Percentiles rank a stretch among this genome's conserved stretches.
phyloP scores from a whole-genome alignment of 139 green algal species.

The Micromonas pusilla region DNA sequence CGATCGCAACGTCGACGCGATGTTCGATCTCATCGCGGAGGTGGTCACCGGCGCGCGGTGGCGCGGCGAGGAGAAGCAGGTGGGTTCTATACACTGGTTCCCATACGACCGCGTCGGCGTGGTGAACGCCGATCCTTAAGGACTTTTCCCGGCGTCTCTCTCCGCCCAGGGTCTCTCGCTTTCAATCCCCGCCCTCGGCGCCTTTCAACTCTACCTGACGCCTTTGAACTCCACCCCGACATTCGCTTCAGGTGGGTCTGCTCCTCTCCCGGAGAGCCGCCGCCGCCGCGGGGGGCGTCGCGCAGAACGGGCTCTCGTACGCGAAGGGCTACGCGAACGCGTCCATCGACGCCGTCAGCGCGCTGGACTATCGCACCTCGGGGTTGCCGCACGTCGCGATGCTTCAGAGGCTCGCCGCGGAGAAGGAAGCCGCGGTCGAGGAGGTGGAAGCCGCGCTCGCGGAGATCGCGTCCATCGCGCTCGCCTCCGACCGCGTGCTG shows the following conservation, averaged over 20 bases:
- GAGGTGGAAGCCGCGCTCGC: constrained; percentile 14
- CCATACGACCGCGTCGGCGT: too few species aligned
- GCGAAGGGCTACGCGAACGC: not conserved
- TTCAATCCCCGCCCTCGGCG: too few species aligned
- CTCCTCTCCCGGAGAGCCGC: constrained; percentile 1
- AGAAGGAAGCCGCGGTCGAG: constrained; percentile 1
- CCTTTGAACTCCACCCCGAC: too few species aligned
- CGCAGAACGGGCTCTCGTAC: constrained; percentile 19
- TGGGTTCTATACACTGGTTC: too few species aligned
- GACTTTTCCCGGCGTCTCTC: too few species aligned
- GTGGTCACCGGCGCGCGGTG: constrained; percentile 6
- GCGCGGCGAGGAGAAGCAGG: constrained; percentile 26
- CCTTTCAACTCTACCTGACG: too few species aligned
- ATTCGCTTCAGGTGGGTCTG: too few species aligned
- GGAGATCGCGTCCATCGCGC: constrained; percentile 16
- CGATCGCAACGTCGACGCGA: constrained; percentile 24
- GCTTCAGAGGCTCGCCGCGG: constrained; percentile 6
- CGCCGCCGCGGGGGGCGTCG: not conserved
- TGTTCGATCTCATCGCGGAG: constrained; percentile 28
- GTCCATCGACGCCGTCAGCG: constrained; percentile 2
- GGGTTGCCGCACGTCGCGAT: constrained; percentile 20
- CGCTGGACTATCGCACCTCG: constrained; percentile 12
- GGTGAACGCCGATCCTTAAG: too few species aligned
- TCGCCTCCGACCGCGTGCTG: constrained; percentile 9
- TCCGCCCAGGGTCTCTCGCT: too few species aligned